A percentile compares a stretch with the other conserved stretches of the same genome.
These are phyloP conservation scores for Auriscalpium vulgare DNA, from an alignment of 768 basidiomycete species.

Conservation along the genomic window DNA sequence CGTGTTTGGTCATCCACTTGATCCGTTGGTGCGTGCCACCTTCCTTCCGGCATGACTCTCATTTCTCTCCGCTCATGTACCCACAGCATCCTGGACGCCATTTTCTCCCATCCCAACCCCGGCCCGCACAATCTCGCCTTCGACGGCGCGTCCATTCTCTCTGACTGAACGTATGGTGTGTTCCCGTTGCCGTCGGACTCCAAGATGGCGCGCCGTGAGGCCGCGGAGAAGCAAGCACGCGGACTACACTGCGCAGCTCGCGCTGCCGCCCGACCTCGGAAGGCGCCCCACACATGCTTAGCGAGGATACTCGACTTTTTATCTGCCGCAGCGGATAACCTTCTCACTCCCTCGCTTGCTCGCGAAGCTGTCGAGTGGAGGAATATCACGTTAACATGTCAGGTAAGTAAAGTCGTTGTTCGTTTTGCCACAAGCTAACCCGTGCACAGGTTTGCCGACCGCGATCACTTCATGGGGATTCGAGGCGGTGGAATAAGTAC, in stretches of 20 bases:
- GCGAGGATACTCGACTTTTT: conserved; percentile 22
- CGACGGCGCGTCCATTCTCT: conserved; percentile 46
- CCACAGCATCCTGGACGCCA: conserved; percentile 63
- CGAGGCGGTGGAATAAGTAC: too few species aligned
- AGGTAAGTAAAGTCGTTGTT: too few species aligned
- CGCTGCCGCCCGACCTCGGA: conserved; percentile 25
- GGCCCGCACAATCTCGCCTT: conserved; percentile 37
- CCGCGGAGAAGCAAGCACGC: conserved; percentile 36
- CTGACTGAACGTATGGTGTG: conserved; percentile 26
- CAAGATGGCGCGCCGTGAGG: conserved; percentile 21
- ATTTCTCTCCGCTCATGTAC: not conserved
- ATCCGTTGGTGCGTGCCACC: conserved; percentile 49
- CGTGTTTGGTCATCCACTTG: conserved; percentile 51
- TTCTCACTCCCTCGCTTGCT: too few species aligned
- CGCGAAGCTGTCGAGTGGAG: too few species aligned
- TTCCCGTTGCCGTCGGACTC: conserved; percentile 35
- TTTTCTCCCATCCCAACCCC: conserved; percentile 55
- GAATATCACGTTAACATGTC: too few species aligned
- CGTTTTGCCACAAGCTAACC: too few species aligned
- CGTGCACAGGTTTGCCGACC: too few species aligned
- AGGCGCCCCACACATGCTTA: conserved; percentile 1
- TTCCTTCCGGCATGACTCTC: conserved; percentile 1
- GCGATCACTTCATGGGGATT: too few species aligned
- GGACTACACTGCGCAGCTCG: too few species aligned
- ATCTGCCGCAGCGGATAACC: too few species aligned